Evolutionary conservation across 164 flowering plant species (phyloP), one percentile per base, ranked within the genome.

Genomic region (Dillenia turbinata): DNA sequence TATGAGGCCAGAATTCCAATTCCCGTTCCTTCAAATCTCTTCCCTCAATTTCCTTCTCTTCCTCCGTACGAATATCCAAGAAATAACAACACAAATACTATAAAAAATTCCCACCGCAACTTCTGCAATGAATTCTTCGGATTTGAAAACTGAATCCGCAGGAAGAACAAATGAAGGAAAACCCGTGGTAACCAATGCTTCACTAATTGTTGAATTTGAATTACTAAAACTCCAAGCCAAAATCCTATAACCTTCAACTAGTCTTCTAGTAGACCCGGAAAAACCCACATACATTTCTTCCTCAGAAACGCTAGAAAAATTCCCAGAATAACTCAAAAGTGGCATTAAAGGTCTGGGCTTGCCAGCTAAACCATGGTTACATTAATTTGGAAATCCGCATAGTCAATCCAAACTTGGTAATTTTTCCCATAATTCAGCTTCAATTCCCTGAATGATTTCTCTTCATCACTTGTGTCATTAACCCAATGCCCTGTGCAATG

Each of bases 231-330:
- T 87, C 92, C 89, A 87, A 22, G 73, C 77, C 24, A 83, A 62
- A 67, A 84, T 73, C 70, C 71, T 83, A 46, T 87, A 86, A 49
- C 77, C 65, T 64, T 85, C 59, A 54, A 79, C 75, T 51, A 83
- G 56, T 14, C 51, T 53, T 10, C 88, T 86, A 0, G 90, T 87
- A 2, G 85, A 61, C 2, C 73, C 78, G 9, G 83, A 73, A 59
- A 85, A 87, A 0, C 93, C 90, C 11, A 87, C 86, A 69, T 71
- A 87, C 90, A 85, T 87, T 66, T 84, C 81, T 52, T 84, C 92
- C 50, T 61, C 62, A 19, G 84, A 66, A 70, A 87, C 81, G 2
- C 64, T 57, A 49, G 87, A 81, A 10, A 87, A 71, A 71, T 87
- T 63, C 10, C 74, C 43, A 57, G 68, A 7, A 26, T 62, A 70